These are phyloP conservation scores for Brettanomyces anomalus DNA, from an alignment of 805 yeast genomes.

Conservation along the genomic window DNA sequence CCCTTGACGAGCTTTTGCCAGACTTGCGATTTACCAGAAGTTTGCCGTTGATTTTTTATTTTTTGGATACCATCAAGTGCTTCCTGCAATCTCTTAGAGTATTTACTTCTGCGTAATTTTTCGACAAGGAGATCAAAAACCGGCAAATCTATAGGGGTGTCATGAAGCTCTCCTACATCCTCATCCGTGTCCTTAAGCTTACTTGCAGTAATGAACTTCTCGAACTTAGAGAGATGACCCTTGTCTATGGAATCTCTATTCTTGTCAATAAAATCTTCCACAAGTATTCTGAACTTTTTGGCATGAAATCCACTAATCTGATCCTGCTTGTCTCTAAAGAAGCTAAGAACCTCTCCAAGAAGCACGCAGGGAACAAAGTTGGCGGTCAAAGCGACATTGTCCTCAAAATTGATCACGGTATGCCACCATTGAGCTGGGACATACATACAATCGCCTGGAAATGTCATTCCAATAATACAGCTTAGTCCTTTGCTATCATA, in stretches of 20 bases:
- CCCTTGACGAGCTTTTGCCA: constrained; percentile 37
- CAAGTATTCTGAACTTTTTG: constrained; percentile 34
- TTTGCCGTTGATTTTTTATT: constrained; percentile 24
- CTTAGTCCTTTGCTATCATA: constrained; percentile 21
- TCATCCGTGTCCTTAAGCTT: constrained; percentile 32
- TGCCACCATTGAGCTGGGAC: constrained; percentile 99
- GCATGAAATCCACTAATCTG: constrained; percentile 79
- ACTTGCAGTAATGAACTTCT: constrained; percentile 5
- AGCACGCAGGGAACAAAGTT: constrained; percentile 71
- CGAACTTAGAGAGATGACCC: constrained; percentile 9
- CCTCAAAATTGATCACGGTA: constrained; percentile 76
- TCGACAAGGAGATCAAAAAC: constrained; percentile 53
- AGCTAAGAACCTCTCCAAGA: constrained; percentile 52
- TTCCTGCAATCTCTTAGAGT: constrained; percentile 24
- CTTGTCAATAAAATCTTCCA: constrained; percentile 23
- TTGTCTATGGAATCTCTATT: constrained; percentile 3
- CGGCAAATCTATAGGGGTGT: constrained; percentile 34
- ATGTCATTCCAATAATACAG: constrained; percentile 63
- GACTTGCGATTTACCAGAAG: constrained; percentile 32
- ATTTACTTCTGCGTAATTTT: constrained; percentile 34
- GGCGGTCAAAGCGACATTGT: constrained; percentile 80
- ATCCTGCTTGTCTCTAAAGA: constrained; percentile 53
- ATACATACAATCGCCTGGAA: constrained; percentile 75
- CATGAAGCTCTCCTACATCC: constrained; percentile 52
- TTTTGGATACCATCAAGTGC: constrained; percentile 28